Base-by-base conservation (phyloP, 2,329 filamentous ascomycete species). In the Macroventuria anomochaeta region DNA sequence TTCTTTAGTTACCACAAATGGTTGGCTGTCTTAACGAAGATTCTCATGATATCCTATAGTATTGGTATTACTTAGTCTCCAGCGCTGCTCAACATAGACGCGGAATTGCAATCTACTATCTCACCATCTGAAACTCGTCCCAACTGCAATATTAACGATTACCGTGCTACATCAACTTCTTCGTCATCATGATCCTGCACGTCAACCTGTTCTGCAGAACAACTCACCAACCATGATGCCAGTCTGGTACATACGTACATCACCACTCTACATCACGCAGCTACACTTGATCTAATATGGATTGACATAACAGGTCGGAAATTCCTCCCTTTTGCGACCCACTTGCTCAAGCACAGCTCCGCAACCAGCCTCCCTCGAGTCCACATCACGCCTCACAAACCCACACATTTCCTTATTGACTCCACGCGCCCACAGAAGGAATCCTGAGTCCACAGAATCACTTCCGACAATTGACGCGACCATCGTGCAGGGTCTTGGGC, bases 1-100 rank as follows among this genome's bases (percentile, higher is more conserved):
- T 32, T 18, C 8, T 21, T 39, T 44, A 26, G 10, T 44, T 44
- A 39, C 13, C 25, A 20, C 39, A 31, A 3, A 26, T 15, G 46
- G 44, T 20, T 33, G 44, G 44, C 51, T 54, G 51, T 49, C 23
- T 54, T 31, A 34, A 49, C 44, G 43, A 48, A 44, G 26, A 36
- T 44, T 28, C 13, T 34, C 40, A 54, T 28, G 51, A 54, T 54
- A 49, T 54, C 51, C 44, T 46, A 39, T 39, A 48, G 51, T 54
- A 37, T 54, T 54, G 46, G 40, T 54, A 54, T 54, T 54, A 46
- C 40, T 44, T 49, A 49, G 51, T 48, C 5, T 44, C 28, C 34
- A 44, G 46, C 40, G 39, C 34, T 33, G 20, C 20, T 15, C 20
- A 31, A 28, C 39, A 48, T 44, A 44, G 44, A 37, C 44, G 51